A percentile compares a stretch with the other conserved stretches of the same genome.
These are phyloP conservation scores for Obba rivulosa DNA, from an alignment of 768 basidiomycete genomes.

Conservation along the genomic window DNA sequence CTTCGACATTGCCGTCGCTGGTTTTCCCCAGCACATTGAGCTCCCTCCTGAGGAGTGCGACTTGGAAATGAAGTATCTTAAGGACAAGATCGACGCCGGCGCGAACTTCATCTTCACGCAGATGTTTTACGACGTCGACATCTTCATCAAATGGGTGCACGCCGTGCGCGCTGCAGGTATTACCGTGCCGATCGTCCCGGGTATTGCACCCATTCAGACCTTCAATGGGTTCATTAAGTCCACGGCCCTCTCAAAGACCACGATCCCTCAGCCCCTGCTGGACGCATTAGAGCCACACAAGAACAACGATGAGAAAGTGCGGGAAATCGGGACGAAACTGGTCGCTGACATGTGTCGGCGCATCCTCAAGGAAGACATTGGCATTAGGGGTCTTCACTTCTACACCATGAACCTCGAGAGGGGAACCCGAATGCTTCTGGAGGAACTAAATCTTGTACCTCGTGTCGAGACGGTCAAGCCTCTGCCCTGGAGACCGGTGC, in stretches of 20 bases:
- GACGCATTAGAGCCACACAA: slow-evolving; percentile 82
- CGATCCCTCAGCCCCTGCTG: slow-evolving; percentile 70
- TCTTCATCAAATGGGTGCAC: slow-evolving; percentile 91
- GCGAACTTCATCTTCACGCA: slow-evolving; percentile 95
- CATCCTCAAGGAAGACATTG: slow-evolving; percentile 75
- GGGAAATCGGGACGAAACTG: slow-evolving; percentile 88
- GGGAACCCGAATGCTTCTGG: slow-evolving; percentile 90
- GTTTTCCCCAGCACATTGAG: slow-evolving; percentile 80
- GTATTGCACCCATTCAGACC: slow-evolving; percentile 93
- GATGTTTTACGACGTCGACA: slow-evolving; percentile 92
- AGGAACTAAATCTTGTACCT: slow-evolving; percentile 86
- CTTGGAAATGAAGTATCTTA: slow-evolving; percentile 79
- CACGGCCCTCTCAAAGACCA: slow-evolving; percentile 70
- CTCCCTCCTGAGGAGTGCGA: slow-evolving; percentile 70
- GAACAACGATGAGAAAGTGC: slow-evolving; percentile 89
- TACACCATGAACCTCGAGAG: slow-evolving; percentile 98
- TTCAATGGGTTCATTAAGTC: slow-evolving; percentile 93
- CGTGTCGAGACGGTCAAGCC: slow-evolving; percentile 90
- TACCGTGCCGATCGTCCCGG: slow-evolving; percentile 85
- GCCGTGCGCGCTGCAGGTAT: slow-evolving; percentile 80
- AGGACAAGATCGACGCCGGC: slow-evolving; percentile 88
- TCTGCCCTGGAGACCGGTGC: slow-evolving; percentile 92
- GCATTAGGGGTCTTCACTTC: slow-evolving; percentile 87
- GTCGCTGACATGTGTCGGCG: slow-evolving; percentile 91
- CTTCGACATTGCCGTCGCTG: slow-evolving; percentile 92